These are phyloP conservation scores for Sarocladium oryzae DNA, from an alignment of 2,329 filamentous ascomycete species.

Conservation along the genomic window DNA sequence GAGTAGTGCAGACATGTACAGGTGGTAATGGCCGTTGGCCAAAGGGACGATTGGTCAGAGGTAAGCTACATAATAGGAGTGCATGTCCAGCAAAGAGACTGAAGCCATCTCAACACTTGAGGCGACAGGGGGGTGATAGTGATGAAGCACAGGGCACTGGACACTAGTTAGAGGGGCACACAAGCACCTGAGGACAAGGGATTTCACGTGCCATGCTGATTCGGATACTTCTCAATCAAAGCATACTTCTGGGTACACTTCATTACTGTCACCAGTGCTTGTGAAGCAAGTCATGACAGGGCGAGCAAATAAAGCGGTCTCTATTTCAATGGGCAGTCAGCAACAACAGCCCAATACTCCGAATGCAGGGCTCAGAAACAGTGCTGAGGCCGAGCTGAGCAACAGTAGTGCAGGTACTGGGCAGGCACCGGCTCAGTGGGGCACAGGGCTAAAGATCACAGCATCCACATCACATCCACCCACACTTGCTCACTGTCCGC, in stretches of 20 bases:
- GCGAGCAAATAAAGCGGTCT: background rate
- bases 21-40: too few relatives aligned
- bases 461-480: background rate
- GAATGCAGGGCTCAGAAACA: too few relatives aligned
- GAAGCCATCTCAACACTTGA: background rate
- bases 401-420: background rate
- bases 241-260: background rate
- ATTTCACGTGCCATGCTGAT: too few relatives aligned
- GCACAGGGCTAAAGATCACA: background rate
- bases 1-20: too few relatives aligned
- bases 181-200: too few relatives aligned
- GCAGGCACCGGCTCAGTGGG: background rate
- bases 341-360: background rate
- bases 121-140: background rate
- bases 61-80: too few relatives aligned
- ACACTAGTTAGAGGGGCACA: too few relatives aligned
- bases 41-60: too few relatives aligned
- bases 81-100: too few relatives aligned
- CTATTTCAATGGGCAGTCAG: background rate
- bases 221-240: too few relatives aligned
- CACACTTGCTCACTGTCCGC: background rate
- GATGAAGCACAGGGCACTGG: too few relatives aligned
- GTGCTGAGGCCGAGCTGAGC: conserved; percentile 5
- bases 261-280: too few relatives aligned
- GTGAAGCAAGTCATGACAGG: background rate